Evolutionary conservation across 192 early-diverging fungal species (phyloP).

Genomic region (Backusella australiensis): DNA sequence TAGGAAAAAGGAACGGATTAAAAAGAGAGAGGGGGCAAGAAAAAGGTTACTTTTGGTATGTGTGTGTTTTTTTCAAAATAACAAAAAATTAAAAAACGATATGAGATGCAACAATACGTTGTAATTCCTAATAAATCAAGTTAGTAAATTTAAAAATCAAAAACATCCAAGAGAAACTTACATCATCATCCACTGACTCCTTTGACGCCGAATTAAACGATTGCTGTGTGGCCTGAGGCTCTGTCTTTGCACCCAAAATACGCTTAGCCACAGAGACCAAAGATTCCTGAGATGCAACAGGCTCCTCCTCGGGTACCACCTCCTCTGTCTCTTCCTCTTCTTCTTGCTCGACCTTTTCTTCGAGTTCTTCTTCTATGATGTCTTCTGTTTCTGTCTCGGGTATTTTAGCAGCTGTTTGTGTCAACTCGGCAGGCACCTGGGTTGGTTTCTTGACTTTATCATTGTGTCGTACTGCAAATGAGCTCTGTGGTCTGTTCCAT

Average conservation of each 20-base stretch:
- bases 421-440: neutral
- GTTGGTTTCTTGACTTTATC: neutral
- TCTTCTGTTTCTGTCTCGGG: neutral
- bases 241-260: constrained; percentile 4
- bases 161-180: neutral
- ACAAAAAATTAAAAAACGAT: neutral
- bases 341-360: neutral
- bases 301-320: neutral
- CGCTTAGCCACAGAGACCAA: constrained; percentile 10
- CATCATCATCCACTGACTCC: constrained; percentile 12
- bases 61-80: neutral
- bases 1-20: neutral
- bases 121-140: constrained; percentile 9
- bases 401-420: neutral
- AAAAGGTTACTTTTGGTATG: neutral
- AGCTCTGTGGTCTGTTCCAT: constrained; percentile 23
- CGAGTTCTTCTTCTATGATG: neutral
- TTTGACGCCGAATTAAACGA: neutral
- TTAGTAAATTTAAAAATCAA: neutral
- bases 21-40: neutral
- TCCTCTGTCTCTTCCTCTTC: neutral
- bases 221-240: neutral
- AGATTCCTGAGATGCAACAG: neutral
- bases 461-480: constrained; percentile 16
- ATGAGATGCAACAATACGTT: constrained; percentile 16